phyloP scores from a whole-genome alignment of 169 alveolate species.

The Cryptosporidium muris region DNA sequence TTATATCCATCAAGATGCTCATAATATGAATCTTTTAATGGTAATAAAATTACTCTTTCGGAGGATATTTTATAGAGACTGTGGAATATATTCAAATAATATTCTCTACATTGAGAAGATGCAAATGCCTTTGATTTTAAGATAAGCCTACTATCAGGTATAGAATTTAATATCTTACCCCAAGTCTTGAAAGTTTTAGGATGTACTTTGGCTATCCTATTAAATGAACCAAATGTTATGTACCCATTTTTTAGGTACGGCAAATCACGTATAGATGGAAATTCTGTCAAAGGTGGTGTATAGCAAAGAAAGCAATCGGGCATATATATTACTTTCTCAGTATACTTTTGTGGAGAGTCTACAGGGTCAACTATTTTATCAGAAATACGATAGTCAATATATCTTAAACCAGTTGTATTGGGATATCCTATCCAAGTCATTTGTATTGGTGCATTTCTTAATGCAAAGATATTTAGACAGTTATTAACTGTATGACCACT shows the following conservation, averaged over 20 bases:
- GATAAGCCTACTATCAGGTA: slow-evolving; percentile 76
- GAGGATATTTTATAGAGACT: slow-evolving; percentile 3
- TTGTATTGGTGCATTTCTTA: slow-evolving; percentile 80
- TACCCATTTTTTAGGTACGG: slow-evolving; percentile 76
- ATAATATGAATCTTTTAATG: slow-evolving; percentile 23
- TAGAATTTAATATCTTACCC: slow-evolving; percentile 75
- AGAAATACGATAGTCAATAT: slow-evolving; percentile 81
- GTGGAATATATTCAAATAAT: slow-evolving; percentile 16
- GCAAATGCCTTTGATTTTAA: slow-evolving; percentile 75
- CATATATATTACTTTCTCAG: slow-evolving; percentile 78
- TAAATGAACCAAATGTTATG: slow-evolving; percentile 83
- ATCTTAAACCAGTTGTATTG: slow-evolving; percentile 81
- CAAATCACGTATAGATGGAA: slow-evolving; percentile 63
- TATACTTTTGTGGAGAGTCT: slow-evolving; percentile 54
- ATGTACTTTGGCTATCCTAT: slow-evolving; percentile 80
- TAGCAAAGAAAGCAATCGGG: slow-evolving; percentile 82
- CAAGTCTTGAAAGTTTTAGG: slow-evolving; percentile 76
- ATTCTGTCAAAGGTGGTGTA: slow-evolving; percentile 72
- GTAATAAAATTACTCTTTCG: slow-evolving; percentile 20
- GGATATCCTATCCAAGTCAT: slow-evolving; percentile 83
- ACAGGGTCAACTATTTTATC: slow-evolving; percentile 78
- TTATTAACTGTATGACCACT: slow-evolving; percentile 86
- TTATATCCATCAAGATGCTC: slow-evolving; percentile 36
- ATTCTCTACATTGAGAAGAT: slow-evolving; percentile 19
- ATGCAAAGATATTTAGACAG: slow-evolving; percentile 80